Base-by-base conservation (phyloP, 2,329 filamentous ascomycete species). In the Daldinia sp. region DNA sequence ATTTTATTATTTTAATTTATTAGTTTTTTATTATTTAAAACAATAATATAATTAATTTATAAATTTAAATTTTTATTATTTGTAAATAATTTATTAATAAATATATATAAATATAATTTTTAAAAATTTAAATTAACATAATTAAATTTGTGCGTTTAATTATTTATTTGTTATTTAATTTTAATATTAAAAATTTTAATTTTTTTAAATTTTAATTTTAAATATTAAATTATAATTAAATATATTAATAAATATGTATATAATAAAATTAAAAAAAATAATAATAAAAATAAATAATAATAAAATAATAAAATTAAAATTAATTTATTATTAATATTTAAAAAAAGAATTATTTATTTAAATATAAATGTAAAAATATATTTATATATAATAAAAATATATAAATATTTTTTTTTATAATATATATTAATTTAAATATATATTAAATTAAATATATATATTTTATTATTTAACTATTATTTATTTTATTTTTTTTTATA, bases 1-100 rank as follows among this genome's bases (percentile, higher is more conserved):
- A 39, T 54, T 51, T 50, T 50, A 20, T 54, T 53, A 44, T 44
- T 44, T 44, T 44, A 44, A 30, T 59, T 54, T 35, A 50, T 33
- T 28, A 63, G 33, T 50, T 37, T 51, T 56, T 63, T 18, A 65
- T 53, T 39, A 20, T 53, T 18, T 48, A 54, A 53, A 33, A 18
- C 55, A 59, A 60, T 42, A 39, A 58, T 28, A 30, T 59, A 42
- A 23, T 42, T 35, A 15, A 44, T 57, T 44, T 44, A 28, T 42
- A n/a, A 44, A 57, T 28, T 28, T 44, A 65, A 20, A 12, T 42
- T 18, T 59, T 59, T 20, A 60, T 44, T 44, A 59, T 59, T 65
- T 60, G 39, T 23, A 51, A 44, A 44, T 62, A 62, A 53, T 4
- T 41, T 42, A 18, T 41, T 41, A 62, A 54, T 39, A 33, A 53